These are phyloP conservation scores for Cystobasidium ongulense DNA, from an alignment of 768 basidiomycete species.

Conservation along the genomic window DNA sequence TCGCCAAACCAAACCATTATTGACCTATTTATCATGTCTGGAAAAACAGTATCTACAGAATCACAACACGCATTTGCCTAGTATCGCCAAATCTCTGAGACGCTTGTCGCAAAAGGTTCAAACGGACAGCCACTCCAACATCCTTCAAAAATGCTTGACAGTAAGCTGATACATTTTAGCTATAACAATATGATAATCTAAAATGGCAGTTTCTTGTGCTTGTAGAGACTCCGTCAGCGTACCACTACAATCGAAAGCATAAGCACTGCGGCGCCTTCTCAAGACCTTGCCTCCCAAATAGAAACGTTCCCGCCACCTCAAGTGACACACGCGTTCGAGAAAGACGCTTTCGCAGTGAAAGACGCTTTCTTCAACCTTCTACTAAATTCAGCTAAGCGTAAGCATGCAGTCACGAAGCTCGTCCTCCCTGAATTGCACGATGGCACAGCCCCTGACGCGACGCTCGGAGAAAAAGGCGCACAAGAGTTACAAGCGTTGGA, in stretches of 20 bases:
- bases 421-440: no score
- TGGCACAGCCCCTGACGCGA: no score
- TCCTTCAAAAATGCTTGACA: background rate
- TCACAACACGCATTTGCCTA: background rate
- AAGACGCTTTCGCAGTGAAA: background rate
- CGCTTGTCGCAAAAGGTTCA: background rate
- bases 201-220: no score
- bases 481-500: no score
- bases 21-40: no score
- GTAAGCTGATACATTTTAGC: background rate
- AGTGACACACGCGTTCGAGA: background rate
- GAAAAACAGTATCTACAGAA: background rate
- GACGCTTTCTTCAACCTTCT: background rate
- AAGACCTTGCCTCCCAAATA: no score
- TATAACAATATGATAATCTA: background rate
- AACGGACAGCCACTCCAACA: background rate
- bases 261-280: background rate
- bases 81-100: background rate
- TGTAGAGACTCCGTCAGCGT: background rate
- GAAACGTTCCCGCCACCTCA: no score
- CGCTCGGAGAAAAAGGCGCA: no score
- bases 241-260: background rate
- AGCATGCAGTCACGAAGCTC: background rate
- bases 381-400: background rate
- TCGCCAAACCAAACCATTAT: no score